Evolutionary conservation across 495 filamentous ascomycete species (phyloP), one percentile per base, ranked within the genome.

Genomic region (Clohesyomyces aquaticus): DNA sequence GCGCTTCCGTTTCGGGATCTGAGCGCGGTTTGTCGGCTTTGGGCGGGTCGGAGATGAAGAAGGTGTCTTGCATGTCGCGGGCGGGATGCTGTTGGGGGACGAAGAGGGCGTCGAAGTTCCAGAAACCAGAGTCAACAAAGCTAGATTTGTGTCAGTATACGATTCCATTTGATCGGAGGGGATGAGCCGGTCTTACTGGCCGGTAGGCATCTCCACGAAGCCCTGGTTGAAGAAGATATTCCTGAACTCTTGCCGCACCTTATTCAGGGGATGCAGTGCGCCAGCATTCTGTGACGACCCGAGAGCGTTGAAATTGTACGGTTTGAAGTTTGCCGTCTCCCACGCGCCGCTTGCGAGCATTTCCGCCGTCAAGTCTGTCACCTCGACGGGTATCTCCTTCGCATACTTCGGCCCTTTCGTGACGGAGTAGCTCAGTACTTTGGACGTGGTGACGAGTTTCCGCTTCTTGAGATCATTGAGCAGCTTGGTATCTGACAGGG

Each of bases 31-130:
- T 85, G 67, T 90, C 91, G 41, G 93, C 91, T 38, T 68, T 78
- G 23, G 83, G 76, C 9, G 93, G 94, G 67, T 98, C 93, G 48
- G 91, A 91, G 71, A 97, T 92, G 79, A 96, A 98, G 82, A 98
- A 96, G 60, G 94, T 98, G 73, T 98, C 93, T 83, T 97, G 94
- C 35, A 96, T 79, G 71, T 97, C 94, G 69, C 94, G 90, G 62
- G 94, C 93, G 29, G 93, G 94, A 75, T 97, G 94, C 82, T 97
- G 93, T 77, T 98, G 94, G 25, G 93, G 93, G 22, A 98, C 91
- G 78, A 91, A 97, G 59, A 98, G 92, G 43, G 92, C 86, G 68
- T 98, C 94, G 75, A 98, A 98, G 77, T 97, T 97, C 89, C 93
- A 98, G 87, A 97, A 96, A 41, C 93, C 93, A 21, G 91, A 93